Base-by-base conservation (phyloP, 192 early-diverging fungal genomes). In the Coemansia brasiliensis region DNA sequence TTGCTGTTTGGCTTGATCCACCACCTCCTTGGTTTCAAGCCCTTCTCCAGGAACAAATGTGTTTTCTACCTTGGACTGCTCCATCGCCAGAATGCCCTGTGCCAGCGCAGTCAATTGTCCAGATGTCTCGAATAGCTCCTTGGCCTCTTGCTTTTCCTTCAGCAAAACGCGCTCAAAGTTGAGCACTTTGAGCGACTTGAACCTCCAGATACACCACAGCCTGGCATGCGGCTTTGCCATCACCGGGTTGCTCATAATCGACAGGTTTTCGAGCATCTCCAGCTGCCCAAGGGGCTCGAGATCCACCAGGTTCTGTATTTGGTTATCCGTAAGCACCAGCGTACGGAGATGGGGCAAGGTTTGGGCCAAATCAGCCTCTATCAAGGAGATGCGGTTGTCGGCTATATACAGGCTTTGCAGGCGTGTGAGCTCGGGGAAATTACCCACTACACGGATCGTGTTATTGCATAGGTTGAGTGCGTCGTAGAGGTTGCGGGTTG, bases 401-500 rank as follows among this genome's bases (percentile, higher is more conserved):
- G 88, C 83, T 13, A 90, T 67, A 29, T 96, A 81, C 26, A 99
- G 71, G 24, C 80, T 71, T 38, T 82, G 83, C 18, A 99, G 84
- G 13, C 94, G 87, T 1, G 61, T 35, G 57, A 98, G 83, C 9
- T 69, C 74, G 6, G 97, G 97, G 55, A 99, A 97, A 72, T 94
- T 93, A 42, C 87, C 88, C 3, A 99, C 75, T 5, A 83, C 62
- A 17, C 89, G 82, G 29, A 99, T 78, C 25, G 93, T 92, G 72
- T 99, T 99, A 69, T 93, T 85, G 53, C 92, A 91, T 27, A 99
- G 76, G 72, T 99, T 93, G 39, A 99, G 79, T 9, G 92, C 83
- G 70, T 98, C 95, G 82, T 97, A 88, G 51, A 85, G 82, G 69
- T 99, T 92, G 86, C 92, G 95, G 21, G 95, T 92, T 15, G 90